Evolutionary conservation across 1,284 basidiomycete species (phyloP).

Genomic region (Ceratobasidium sp.): DNA sequence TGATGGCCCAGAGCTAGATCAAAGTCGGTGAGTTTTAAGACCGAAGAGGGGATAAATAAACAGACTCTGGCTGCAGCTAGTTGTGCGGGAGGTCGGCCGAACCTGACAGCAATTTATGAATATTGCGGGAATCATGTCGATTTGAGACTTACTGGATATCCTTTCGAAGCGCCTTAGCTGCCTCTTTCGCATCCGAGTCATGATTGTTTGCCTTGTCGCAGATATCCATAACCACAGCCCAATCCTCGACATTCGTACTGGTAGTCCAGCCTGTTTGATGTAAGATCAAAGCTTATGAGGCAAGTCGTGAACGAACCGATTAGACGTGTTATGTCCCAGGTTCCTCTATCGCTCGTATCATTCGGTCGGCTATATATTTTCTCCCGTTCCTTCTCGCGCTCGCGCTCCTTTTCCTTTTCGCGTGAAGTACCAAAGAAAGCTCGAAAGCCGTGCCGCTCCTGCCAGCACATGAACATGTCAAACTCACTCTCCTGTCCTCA

Average conservation of each 20-base stretch:
- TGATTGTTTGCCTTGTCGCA: conserved; percentile 73
- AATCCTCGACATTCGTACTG: conserved; percentile 77
- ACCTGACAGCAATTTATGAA: conserved; percentile 38
- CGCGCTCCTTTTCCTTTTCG: conserved; percentile 45
- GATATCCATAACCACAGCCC: conserved; percentile 76
- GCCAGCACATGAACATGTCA: background rate
- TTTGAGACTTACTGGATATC: conserved; percentile 71
- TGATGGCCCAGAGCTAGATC: conserved; percentile 78
- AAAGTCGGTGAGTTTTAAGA: conserved; percentile 30
- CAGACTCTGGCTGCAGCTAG: conserved; percentile 46
- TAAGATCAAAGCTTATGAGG: background rate
- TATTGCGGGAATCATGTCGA: background rate
- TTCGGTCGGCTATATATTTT: conserved; percentile 40
- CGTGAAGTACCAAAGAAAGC: conserved; percentile 22
- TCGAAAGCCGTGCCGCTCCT: conserved; percentile 11
- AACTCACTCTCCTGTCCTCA: background rate
- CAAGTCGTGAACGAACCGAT: background rate
- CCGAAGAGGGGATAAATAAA: conserved; percentile 7
- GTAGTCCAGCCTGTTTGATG: conserved; percentile 66
- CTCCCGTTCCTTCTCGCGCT: conserved; percentile 35
- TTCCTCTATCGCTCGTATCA: conserved; percentile 12
- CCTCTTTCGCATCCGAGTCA: conserved; percentile 75
- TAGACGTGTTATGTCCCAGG: conserved; percentile 17
- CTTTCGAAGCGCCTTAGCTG: conserved; percentile 70
- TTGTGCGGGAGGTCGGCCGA: conserved; percentile 45